phyloP scores from a whole-genome alignment of 768 basidiomycete species.

The Rubroboletus pulcherrimus region DNA sequence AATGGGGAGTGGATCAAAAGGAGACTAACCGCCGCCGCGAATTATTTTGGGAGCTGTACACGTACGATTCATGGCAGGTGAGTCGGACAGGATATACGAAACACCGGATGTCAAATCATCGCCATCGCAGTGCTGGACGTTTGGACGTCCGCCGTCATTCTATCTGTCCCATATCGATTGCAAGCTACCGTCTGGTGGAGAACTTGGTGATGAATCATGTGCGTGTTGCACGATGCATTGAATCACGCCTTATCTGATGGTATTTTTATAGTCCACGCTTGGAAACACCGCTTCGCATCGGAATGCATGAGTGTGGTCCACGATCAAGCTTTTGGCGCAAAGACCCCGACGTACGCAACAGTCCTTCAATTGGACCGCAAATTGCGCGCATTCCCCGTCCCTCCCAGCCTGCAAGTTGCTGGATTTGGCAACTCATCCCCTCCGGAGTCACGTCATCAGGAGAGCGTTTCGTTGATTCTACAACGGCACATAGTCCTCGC shows the following conservation, averaged over 20 bases:
- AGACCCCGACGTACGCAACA: conserved; percentile 62
- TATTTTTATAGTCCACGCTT: conserved; percentile 48
- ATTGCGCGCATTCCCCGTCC: conserved; percentile 64
- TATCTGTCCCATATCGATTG: conserved; percentile 64
- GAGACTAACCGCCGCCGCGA: conserved; percentile 64
- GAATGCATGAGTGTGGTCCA: conserved; percentile 68
- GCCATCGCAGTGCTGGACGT: conserved; percentile 57
- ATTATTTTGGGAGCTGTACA: conserved; percentile 60
- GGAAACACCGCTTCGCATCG: conserved; percentile 67
- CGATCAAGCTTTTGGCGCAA: conserved; percentile 70
- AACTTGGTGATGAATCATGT: conserved; percentile 58
- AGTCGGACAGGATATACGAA: not conserved
- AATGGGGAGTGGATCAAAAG: conserved; percentile 52
- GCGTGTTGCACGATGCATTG: conserved; percentile 22
- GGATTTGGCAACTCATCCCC: conserved; percentile 56
- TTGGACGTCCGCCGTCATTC: conserved; percentile 67
- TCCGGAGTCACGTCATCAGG: conserved; percentile 38
- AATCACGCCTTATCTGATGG: conserved; percentile 2
- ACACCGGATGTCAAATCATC: conserved; percentile 26
- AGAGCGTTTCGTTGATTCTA: conserved; percentile 43
- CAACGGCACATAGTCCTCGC: conserved; percentile 68
- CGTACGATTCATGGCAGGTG: conserved; percentile 36
- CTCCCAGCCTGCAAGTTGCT: conserved; percentile 60
- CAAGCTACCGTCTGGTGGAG: conserved; percentile 52
- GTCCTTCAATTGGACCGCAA: conserved; percentile 66